Evolutionary conservation across 768 basidiomycete genomes (phyloP), one percentile per base, ranked within the genome.

Genomic region (Russula emetica): DNA sequence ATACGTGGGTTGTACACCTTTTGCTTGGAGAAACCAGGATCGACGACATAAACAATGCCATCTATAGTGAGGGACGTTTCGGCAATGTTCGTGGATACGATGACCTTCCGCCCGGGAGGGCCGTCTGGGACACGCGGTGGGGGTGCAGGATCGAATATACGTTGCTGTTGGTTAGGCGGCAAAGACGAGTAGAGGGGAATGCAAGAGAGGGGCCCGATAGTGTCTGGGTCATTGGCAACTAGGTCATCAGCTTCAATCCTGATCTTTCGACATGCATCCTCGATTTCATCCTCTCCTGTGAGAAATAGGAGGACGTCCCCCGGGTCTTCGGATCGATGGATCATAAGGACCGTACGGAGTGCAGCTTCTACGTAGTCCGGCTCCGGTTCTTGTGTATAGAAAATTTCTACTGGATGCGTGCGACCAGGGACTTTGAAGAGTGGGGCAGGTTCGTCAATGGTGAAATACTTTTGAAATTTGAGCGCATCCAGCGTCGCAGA

Each of bases 41-140:
- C 96, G 52, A 98, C 94, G 62, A 98, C 96, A 70, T 98, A 99
- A n/a, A 99, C 95, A 70, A 99, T 98, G 24, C 96, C 96, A 69
- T 99, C 96, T 62, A 99, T 98, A 3, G 96, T 99, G 49, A 98
- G 77, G 2, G 94, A 96, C 2, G 96, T 98, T 76, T 99, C 96
- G 3, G 97, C 97, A 62, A 98, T 94, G 72, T 98, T 99, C 32
- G 96, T 99, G 10, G 94, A 92, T 0, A 99, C 80, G 36, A 99
- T 90, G 50, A 98, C 83, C 74, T 99, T 99, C 63, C 96, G 84
- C 0, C 96, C 96, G 0, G 89, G 87, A 0, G 93, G 88, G 1
- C 93, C 88, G 55, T 79, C 85, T 0, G 82, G 73, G 0, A 75
- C 78, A 3, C 80, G 78, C 0, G 93, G 73, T 5, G 79, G 68